Evolutionary conservation across 306 rosid genomes (phyloP).

Genomic region (Senna siamea): DNA sequence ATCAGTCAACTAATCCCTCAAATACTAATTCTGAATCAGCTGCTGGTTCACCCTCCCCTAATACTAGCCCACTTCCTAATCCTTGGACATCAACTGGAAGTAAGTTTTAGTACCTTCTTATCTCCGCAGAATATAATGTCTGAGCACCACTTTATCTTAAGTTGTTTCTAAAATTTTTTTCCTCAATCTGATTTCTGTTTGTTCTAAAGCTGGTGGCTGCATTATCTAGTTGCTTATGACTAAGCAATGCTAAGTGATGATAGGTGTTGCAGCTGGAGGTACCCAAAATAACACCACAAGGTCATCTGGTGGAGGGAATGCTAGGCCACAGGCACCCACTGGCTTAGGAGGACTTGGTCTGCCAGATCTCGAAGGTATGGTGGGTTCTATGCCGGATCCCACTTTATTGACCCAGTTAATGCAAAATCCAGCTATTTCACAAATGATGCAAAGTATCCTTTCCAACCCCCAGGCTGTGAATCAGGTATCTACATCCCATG

Average conservation of each 20-base stretch:
- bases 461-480: conserved; percentile 73
- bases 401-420: conserved; percentile 61
- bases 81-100: conserved; percentile 72
- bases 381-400: conserved; percentile 63
- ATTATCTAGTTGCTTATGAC: conserved; percentile 17
- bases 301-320: conserved; percentile 54
- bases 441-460: conserved; percentile 73
- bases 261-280: conserved; percentile 59
- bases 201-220: conserved; percentile 25
- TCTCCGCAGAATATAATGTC: conserved; percentile 21
- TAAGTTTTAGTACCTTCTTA: conserved; percentile 42
- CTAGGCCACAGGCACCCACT: conserved; percentile 55
- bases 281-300: conserved; percentile 57
- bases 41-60: conserved; percentile 66
- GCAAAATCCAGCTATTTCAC: conserved; percentile 80
- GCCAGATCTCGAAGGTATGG: conserved; percentile 65
- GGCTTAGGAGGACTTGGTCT: conserved; percentile 66
- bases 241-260: conserved; percentile 3
- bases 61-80: conserved; percentile 85
- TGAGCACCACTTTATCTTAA: neutral
- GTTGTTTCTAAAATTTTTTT: neutral
- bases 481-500: conserved; percentile 53
- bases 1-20: conserved; percentile 53
- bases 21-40: conserved; percentile 59
- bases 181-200: neutral